Conservation (phyloP, 2,329 filamentous ascomycete species). For the Xylaria multiplex region DNA sequence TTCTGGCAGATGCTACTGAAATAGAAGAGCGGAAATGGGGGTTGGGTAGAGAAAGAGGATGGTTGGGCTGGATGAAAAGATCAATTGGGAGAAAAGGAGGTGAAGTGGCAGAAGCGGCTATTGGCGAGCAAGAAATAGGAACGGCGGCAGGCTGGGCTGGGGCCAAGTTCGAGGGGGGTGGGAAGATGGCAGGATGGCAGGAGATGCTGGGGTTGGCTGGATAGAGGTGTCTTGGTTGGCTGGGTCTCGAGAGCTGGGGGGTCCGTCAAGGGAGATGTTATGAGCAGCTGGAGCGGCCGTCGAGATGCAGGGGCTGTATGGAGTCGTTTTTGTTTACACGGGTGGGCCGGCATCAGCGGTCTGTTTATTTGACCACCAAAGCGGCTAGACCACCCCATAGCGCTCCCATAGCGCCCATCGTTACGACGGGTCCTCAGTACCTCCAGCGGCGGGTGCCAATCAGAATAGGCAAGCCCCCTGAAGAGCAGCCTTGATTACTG, state of each 20-base stretch:
- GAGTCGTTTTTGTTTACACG: slow-evolving; percentile 45
- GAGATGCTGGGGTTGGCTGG: background rate
- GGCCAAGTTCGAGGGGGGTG: background rate
- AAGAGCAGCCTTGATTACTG: background rate
- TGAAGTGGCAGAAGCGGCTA: slow-evolving; percentile 48
- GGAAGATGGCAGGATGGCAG: slow-evolving; percentile 5
- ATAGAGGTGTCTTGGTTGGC: too few relatives aligned
- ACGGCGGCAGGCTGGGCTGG: slow-evolving; percentile 35
- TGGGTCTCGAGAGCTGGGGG: background rate
- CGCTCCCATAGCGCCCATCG: slow-evolving; percentile 16
- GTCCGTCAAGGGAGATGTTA: slow-evolving; percentile 38
- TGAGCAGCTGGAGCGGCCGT: slow-evolving; percentile 40
- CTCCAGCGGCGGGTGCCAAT: slow-evolving; percentile 7
- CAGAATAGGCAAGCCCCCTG: background rate
- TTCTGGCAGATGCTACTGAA: slow-evolving; percentile 46
- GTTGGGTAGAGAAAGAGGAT: slow-evolving; percentile 43
- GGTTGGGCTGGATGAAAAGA: slow-evolving; percentile 38
- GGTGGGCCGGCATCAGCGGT: slow-evolving; percentile 39
- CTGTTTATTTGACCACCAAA: slow-evolving; percentile 45
- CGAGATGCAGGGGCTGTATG: slow-evolving; percentile 43
- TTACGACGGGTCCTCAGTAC: background rate
- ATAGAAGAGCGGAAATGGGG: slow-evolving; percentile 50
- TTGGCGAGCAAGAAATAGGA: slow-evolving; percentile 50
- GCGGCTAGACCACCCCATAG: slow-evolving; percentile 35
- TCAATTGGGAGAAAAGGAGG: slow-evolving; percentile 47